Evolutionary conservation across 208 protist species (phyloP), one percentile per base, ranked within the genome.

Genomic region (Angomonas deanei): DNA sequence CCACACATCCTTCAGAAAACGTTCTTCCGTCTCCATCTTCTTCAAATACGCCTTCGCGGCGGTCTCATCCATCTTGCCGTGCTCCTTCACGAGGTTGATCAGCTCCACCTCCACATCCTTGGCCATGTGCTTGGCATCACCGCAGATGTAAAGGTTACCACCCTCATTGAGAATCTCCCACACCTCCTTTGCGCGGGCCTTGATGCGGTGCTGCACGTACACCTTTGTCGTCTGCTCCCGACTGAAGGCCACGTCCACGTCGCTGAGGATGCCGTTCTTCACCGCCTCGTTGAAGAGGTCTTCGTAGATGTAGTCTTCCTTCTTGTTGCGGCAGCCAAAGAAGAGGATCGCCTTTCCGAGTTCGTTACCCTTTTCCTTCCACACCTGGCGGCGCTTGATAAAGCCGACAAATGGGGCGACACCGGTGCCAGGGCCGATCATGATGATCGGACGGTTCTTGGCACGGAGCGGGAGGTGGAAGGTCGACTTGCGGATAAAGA

Each of bases 351-450:
- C 65, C 39, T 83, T 80, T 33, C 90, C 90, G 1, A 92, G 66
- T 31, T 31, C 50, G 11, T 77, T 79, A 19, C 81, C 78, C 74
- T 91, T 97, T 74, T 77, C 32, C 75, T 82, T 61, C 85, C 84
- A 87, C 52, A 75, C 80, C 28, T 61, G 67, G 47, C 91, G 88
- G 66, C 92, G 89, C 47, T 97, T 86, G n/a, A 98, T 47, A 71
- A 98, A 98, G 26, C 93, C 93, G 55, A 96, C 88, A 75, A 97
- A 95, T 3, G 97, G 97, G 0, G 97, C 95, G 6, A 98, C 80
- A 50, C 97, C 97, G 23, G 97, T 98, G 64, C 97, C 97, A 2
- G 97, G 94, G 31, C 97, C 97, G 78, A 98, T 90, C 92, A 98
- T 97, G 24, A 98, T 68, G 30, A 97, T 65, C 26, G 94, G 87